Base-by-base conservation (phyloP, 2,329 filamentous ascomycete species). In the Calonectria pseudoreteaudii region DNA sequence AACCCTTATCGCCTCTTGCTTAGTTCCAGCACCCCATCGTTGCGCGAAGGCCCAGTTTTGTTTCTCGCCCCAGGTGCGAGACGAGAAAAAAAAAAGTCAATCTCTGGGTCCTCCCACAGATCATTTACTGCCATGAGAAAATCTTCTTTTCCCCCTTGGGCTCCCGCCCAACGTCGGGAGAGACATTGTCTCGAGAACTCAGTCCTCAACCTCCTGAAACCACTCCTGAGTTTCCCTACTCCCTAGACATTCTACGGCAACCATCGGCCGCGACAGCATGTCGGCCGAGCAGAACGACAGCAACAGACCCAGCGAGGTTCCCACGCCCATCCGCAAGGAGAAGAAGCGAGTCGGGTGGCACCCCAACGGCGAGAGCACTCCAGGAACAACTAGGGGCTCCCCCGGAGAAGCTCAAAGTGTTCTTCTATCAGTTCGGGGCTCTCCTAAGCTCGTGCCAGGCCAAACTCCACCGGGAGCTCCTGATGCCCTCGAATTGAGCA, bases 321-420 rank as follows among this genome's bases (percentile, higher is more conserved):
- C 79, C 69, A 83, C 82, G 41, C 82, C 84, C 30, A 72, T 76
- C 66, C 82, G 80, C 65, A 86, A 79, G 75, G 83, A 84, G 66
- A 86, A 86, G 82, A 86, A 86, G 81, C 81, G 82, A 53, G 85
- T 86, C 18, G 85, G 82, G 65, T 86, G 83, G 72, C 83, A 83
- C 69, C 79, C 82, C 60, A 83, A 79, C 75, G 82, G 81, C 66
- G 78, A 81, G 53, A 80, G 76, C 66, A 73, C 68, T 41, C 53
- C 71, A 16, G 68, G 72, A 0, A 68, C 26, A 56, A 60, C 52
- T 52, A 65, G 66, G 38, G 70, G 41, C 44, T 69, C 20, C 67
- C 75, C 66, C 69, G 67, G 34, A 41, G 75, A 74, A 16, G 74
- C 80, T 20, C 72, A 80, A 62, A 74, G 66, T 36, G 69, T 77